Base-by-base conservation (phyloP, 148 eudicot genomes). In the Cornus suecica region DNA sequence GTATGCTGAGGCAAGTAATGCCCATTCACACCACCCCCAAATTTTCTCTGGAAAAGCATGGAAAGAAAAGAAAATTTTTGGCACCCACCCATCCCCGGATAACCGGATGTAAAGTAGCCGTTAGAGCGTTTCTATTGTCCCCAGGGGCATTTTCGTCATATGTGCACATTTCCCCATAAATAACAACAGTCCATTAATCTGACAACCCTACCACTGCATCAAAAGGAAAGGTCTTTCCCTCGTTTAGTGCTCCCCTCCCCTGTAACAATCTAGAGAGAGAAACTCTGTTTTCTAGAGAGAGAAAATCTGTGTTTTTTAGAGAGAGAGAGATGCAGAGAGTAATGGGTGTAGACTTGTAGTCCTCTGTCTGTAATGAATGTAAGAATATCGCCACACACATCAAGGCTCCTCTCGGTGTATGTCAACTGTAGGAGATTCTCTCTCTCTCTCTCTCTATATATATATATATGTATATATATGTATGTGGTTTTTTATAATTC, bases 71-170 rank as follows among this genome's bases (percentile, higher is more conserved):
- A n/a, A 72, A 45, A 2, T 16, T 16, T 66, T n/a, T n/a, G n/a
- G n/a, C n/a, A 25, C 20, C 31, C 23, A 61, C 29, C 31, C 77
- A 62, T 27, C 32, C 77, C 77, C 6, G 31, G 5, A 74, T 65
- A 66, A 30, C 78, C 52, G 69, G 80, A 29, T 45, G 16, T 24
- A 68, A 78, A 73, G 30, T 42, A 67, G 73, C 81, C 81, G 77
- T 73, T 79, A 15, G 65, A 56, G 52, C 24, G 30, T 60, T 32
- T 66, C 65, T 9, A 45, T 31, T 45, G 42, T 37, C 67, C 76
- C 34, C 58, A 66, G 42, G 68, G 73, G 73, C 63, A 79, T 20
- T 68, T 73, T 29, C 27, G 77, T 79, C 81, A 73, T 16, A 22
- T 28, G 52, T 28, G 52, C 69, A 29, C 73, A 56, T 58, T 54